A percentile compares a stretch with the other conserved stretches of the same genome.
Conservation (phyloP, 441 rosid species). For the Gossypium gossypioides region DNA sequence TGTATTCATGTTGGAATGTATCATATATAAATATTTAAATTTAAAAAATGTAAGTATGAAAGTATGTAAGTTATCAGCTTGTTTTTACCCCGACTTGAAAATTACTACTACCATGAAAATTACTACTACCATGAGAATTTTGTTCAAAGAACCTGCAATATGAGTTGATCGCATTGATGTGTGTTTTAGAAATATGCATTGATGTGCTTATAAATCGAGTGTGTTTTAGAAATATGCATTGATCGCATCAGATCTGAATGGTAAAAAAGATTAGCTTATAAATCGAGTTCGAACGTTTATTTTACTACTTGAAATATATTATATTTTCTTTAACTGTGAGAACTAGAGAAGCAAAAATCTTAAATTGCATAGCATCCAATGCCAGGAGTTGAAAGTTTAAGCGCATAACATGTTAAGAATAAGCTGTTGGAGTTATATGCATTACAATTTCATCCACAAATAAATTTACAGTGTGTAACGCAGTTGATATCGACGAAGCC, state of each 20-base stretch:
- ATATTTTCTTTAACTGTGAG: background rate
- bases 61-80: too few relatives aligned
- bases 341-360: background rate
- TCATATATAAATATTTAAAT: too few relatives aligned
- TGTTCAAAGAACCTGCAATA: too few relatives aligned
- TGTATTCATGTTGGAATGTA: too few relatives aligned
- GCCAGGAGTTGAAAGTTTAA: background rate
- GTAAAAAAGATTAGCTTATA: background rate
- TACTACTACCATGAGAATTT: too few relatives aligned
- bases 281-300: background rate
- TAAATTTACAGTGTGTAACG: constrained; percentile 32
- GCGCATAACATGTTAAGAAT: background rate
- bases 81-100: too few relatives aligned
- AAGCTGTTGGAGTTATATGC: constrained; percentile 1
- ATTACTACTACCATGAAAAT: too few relatives aligned
- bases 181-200: too few relatives aligned
- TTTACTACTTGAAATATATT: constrained; percentile 9
- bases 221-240: background rate
- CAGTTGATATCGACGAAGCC: constrained; percentile 68
- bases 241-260: constrained; percentile 23
- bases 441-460: background rate
- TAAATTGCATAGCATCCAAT: background rate
- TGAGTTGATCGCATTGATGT: too few relatives aligned
- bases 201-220: background rate
- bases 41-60: too few relatives aligned